phyloP scores from a whole-genome alignment of 2,329 filamentous ascomycete genomes.

The Monilinia laxa region DNA sequence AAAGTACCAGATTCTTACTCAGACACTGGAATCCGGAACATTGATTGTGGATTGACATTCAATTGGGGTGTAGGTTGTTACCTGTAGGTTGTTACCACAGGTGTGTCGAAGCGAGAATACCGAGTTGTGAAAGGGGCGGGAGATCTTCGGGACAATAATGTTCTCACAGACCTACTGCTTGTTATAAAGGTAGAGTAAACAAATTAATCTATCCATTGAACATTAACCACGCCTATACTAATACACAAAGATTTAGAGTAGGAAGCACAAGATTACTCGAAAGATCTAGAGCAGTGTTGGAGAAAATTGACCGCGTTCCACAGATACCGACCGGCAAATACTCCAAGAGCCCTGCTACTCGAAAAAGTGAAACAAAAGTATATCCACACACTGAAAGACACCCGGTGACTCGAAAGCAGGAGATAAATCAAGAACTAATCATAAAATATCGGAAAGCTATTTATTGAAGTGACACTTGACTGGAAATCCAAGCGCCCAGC shows the following conservation, averaged over 20 bases:
- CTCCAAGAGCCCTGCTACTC: background rate
- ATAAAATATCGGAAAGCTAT: background rate
- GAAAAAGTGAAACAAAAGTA: too few relatives aligned
- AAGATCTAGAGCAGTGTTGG: too few relatives aligned
- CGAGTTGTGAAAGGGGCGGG: background rate
- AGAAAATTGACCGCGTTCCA: background rate
- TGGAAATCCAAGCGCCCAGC: slow-evolving; percentile 94
- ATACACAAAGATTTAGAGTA: too few relatives aligned
- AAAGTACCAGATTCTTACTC: background rate
- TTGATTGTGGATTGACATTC: background rate
- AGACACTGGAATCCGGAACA: background rate
- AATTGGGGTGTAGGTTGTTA: background rate
- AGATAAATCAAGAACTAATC: background rate
- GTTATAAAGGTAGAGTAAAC: background rate
- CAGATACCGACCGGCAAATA: too few relatives aligned
- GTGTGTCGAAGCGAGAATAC: slow-evolving; percentile 2
- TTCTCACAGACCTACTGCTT: background rate
- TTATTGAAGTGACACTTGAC: slow-evolving; percentile 55
- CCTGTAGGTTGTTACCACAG: background rate
- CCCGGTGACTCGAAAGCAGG: too few relatives aligned
- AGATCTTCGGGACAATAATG: slow-evolving; percentile 1
- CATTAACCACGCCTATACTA: background rate
- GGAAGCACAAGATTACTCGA: background rate
- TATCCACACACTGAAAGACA: background rate
- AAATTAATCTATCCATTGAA: background rate